phyloP scores from a whole-genome alignment of 2,329 filamentous ascomycete genomes.

The Sclerotinia minor region DNA sequence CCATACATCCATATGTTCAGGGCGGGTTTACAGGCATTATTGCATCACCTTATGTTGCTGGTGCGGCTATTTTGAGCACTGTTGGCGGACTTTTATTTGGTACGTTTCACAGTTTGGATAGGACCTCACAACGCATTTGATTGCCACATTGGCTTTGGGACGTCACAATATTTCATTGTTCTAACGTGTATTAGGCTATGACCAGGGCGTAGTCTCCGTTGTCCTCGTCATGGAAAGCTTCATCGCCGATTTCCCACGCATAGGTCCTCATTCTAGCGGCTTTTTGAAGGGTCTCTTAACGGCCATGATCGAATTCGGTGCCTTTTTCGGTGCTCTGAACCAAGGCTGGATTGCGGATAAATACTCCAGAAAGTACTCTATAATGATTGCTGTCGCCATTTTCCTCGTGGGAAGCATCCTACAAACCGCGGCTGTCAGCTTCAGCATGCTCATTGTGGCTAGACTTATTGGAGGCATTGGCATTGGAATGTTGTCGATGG shows the following conservation, averaged over 20 bases:
- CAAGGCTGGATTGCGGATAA: conserved; percentile 47
- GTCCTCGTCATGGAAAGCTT: conserved; percentile 50
- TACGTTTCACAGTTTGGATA: background rate
- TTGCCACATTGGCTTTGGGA: background rate
- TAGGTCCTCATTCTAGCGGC: conserved; percentile 19
- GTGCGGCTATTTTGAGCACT: conserved; percentile 5
- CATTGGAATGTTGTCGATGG: conserved; percentile 50
- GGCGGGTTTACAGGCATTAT: conserved; percentile 15
- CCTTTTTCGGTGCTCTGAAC: conserved; percentile 38
- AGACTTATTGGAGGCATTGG: conserved; percentile 50
- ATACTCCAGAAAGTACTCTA: conserved; percentile 53
- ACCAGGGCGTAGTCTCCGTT: conserved; percentile 49
- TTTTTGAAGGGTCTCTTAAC: conserved; percentile 23
- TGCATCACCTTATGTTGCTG: conserved; percentile 20
- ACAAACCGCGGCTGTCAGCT: conserved; percentile 52
- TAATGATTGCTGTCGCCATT: conserved; percentile 51
- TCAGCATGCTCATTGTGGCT: conserved; percentile 52
- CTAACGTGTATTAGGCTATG: conserved; percentile 45
- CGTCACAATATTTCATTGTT: background rate
- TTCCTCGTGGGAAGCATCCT: conserved; percentile 53
- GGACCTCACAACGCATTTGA: background rate
- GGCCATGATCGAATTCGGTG: conserved; percentile 45
- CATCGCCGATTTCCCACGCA: conserved; percentile 41
- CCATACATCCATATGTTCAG: conserved; percentile 4
- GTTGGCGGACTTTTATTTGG: conserved; percentile 21